These are phyloP conservation scores for Tricholoma saponaceum DNA, from an alignment of 768 basidiomycete genomes.

Conservation along the genomic window DNA sequence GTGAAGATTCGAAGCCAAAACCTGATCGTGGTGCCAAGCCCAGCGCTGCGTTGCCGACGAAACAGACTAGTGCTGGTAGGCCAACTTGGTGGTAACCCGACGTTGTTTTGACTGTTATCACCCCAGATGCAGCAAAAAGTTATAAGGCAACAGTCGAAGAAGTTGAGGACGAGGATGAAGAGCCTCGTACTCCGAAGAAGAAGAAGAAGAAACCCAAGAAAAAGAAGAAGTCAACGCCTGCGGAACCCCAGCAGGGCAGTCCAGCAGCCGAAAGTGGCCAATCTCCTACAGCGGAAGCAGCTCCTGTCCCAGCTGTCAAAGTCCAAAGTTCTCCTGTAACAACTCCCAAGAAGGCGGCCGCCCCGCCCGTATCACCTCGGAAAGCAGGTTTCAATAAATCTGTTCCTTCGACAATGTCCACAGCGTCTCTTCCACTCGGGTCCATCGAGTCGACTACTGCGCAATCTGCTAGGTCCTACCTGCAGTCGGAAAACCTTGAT, in stretches of 20 bases:
- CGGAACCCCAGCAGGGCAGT: conserved; percentile 12
- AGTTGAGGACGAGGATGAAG: conserved; percentile 65
- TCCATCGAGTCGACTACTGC: conserved; percentile 48
- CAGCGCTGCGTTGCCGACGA: neutral
- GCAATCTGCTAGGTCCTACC: conserved; percentile 69
- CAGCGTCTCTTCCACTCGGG: conserved; percentile 27
- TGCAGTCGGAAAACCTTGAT: conserved; percentile 47
- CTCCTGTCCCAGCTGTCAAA: conserved; percentile 13
- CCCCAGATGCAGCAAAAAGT: conserved; percentile 21
- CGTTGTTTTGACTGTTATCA: neutral
- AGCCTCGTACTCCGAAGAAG: conserved; percentile 36
- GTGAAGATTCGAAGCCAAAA: neutral
- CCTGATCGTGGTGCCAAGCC: neutral
- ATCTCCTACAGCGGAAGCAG: conserved; percentile 14
- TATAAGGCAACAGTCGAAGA: conserved; percentile 63
- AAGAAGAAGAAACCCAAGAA: conserved; percentile 67
- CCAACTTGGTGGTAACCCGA: neutral
- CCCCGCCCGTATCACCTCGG: conserved; percentile 11
- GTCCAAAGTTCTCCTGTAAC: conserved; percentile 7
- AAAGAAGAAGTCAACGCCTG: conserved; percentile 46
- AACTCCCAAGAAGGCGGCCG: conserved; percentile 15
- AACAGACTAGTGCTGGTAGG: neutral
- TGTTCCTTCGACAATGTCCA: conserved; percentile 23
- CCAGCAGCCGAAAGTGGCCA: conserved; percentile 13
- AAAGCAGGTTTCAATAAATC: conserved; percentile 17